Evolutionary conservation across 2,329 filamentous ascomycete species (phyloP).

Genomic region (Aspergillus aculeatus): DNA sequence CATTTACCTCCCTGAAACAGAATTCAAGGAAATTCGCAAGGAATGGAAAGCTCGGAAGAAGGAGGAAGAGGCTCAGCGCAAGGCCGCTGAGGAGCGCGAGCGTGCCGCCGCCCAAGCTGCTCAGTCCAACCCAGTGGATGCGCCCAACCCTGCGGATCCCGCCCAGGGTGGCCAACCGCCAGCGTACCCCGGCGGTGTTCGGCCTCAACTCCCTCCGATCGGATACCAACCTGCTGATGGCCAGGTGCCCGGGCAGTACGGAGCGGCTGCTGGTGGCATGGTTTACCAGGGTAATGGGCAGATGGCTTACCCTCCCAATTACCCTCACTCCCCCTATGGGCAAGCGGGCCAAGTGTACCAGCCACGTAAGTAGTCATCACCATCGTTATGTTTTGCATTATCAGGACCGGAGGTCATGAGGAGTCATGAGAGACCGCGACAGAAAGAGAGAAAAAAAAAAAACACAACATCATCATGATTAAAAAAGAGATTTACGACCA

Average conservation of each 20-base stretch:
- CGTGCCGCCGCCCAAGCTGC: conserved; percentile 61
- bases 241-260: conserved; percentile 61
- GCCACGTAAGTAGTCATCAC: conserved; percentile 47
- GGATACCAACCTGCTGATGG: conserved; percentile 64
- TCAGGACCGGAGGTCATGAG: conserved; percentile 21
- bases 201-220: conserved; percentile 71
- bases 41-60: conserved; percentile 99
- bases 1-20: conserved; percentile 49
- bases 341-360: conserved; percentile 52
- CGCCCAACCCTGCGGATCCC: conserved; percentile 52
- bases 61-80: conserved; percentile 89
- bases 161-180: conserved; percentile 43
- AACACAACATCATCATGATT: conserved; percentile 1
- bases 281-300: conserved; percentile 51
- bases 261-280: conserved; percentile 54
- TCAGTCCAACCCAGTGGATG: conserved; percentile 42
- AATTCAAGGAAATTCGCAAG: conserved; percentile 98
- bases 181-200: conserved; percentile 51
- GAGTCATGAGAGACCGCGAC: conserved; percentile 15
- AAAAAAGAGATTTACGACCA: conserved; percentile 10
- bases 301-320: conserved; percentile 48
- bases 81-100: conserved; percentile 81
- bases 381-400: conserved; percentile 23
- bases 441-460: conserved; percentile 10
- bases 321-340: conserved; percentile 51